A percentile compares a stretch with the other conserved stretches of the same genome.
Evolutionary conservation across 192 early-diverging fungal genomes (phyloP).

Genomic region (Backusella circina): DNA sequence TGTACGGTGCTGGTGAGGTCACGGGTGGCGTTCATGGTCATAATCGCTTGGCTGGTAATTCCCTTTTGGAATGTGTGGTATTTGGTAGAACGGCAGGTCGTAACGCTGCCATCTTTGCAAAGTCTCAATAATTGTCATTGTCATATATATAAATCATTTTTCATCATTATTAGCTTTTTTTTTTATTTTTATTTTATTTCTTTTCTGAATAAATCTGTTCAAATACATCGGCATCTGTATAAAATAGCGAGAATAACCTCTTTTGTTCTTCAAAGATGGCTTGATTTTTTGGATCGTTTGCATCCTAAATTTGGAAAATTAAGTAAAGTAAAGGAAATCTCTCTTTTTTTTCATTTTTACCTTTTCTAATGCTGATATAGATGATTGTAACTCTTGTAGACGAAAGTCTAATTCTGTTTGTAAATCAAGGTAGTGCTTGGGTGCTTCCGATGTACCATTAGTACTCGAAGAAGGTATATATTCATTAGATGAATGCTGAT

Average conservation of each 20-base stretch:
- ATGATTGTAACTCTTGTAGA: not conserved
- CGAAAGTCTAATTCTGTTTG: not conserved
- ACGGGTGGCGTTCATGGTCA: slow-evolving; percentile 82
- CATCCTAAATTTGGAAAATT: not conserved
- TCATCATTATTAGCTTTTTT: not conserved
- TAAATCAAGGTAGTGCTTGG: not conserved
- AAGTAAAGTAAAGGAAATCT: not conserved
- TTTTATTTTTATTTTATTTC: not conserved
- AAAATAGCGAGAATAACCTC: not conserved
- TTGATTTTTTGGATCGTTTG: not conserved
- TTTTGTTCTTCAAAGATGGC: not conserved
- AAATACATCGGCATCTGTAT: slow-evolving; percentile 3
- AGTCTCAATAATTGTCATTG: not conserved
- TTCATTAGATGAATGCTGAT: not conserved
- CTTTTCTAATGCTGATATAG: not conserved
- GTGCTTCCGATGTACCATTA: not conserved
- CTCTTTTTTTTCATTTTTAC: not conserved
- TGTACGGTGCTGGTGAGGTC: slow-evolving; percentile 78
- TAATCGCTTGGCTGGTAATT: slow-evolving; percentile 79
- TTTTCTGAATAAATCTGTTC: not conserved
- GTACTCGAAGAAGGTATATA: not conserved
- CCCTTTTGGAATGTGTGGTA: slow-evolving; percentile 79
- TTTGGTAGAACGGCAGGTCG: slow-evolving; percentile 75
- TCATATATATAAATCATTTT: too few species aligned
- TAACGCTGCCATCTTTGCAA: slow-evolving; percentile 11